Evolutionary conservation across 177 flowering plant genomes (phyloP).

Genomic region (Vitis hybrid): DNA sequence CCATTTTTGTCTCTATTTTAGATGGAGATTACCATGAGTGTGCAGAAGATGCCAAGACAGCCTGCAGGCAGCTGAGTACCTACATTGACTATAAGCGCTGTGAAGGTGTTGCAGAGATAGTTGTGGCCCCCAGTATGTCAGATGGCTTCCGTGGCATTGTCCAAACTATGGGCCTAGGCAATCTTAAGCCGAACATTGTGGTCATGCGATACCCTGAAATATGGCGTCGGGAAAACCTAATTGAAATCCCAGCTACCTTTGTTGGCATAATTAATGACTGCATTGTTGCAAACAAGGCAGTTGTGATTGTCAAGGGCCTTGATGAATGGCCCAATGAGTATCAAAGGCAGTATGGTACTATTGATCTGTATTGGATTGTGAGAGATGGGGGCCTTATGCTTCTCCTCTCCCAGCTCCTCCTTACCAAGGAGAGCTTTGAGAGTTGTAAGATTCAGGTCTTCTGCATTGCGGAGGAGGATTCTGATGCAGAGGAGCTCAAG

Average conservation of each 20-base stretch:
- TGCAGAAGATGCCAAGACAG: slow-evolving; percentile 88
- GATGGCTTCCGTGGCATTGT: slow-evolving; percentile 94
- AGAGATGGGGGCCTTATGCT: slow-evolving; percentile 98
- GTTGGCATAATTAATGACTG: slow-evolving; percentile 91
- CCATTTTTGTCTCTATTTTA: slow-evolving; percentile 80
- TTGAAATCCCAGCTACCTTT: slow-evolving; percentile 82
- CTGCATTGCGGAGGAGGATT: slow-evolving; percentile 94
- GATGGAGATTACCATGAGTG: slow-evolving; percentile 91
- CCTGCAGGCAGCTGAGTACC: slow-evolving; percentile 71
- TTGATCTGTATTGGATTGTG: slow-evolving; percentile 95
- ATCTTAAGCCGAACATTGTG: slow-evolving; percentile 92
- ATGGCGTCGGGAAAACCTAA: slow-evolving; percentile 91
- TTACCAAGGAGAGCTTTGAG: slow-evolving; percentile 90
- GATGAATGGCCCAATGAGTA: slow-evolving; percentile 98
- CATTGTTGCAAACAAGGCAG: slow-evolving; percentile 93
- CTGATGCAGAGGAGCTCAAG: slow-evolving; percentile 81
- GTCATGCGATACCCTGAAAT: slow-evolving; percentile 98
- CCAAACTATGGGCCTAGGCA: slow-evolving; percentile 98
- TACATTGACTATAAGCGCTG: slow-evolving; percentile 89
- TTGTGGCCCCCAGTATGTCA: slow-evolving; percentile 91
- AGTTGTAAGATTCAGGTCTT: slow-evolving; percentile 95
- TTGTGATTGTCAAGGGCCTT: slow-evolving; percentile 91
- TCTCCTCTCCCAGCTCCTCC: slow-evolving; percentile 90
- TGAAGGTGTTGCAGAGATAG: slow-evolving; percentile 97
- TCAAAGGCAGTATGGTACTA: slow-evolving; percentile 87